These are phyloP conservation scores for Penicillium sp. DNA, from an alignment of 2,329 filamentous ascomycete species.

Conservation along the genomic window DNA sequence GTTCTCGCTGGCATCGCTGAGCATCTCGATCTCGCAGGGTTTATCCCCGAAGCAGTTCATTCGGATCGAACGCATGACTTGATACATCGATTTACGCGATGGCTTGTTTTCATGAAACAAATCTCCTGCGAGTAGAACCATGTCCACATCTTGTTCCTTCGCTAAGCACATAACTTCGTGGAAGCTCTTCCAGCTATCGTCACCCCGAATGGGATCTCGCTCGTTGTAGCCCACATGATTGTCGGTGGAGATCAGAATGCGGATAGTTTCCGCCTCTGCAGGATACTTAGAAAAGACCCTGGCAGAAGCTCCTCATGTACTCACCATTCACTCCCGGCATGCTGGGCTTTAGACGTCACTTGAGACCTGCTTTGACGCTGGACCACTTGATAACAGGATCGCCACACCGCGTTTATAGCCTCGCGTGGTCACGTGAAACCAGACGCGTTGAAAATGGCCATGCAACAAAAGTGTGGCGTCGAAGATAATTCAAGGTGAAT, in stretches of 20 bases:
- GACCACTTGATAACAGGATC: background rate
- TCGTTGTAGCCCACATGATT: slow-evolving; percentile 98
- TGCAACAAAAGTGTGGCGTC: background rate
- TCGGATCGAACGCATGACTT: slow-evolving; percentile 90
- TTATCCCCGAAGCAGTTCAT: slow-evolving; percentile 94
- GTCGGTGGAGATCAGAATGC: slow-evolving; percentile 88
- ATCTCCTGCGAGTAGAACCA: slow-evolving; percentile 91
- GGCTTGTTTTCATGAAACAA: slow-evolving; percentile 98
- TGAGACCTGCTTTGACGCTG: too few species aligned
- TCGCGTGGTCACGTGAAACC: slow-evolving; percentile 23
- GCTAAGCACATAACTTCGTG: slow-evolving; percentile 91
- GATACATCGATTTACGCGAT: slow-evolving; percentile 89
- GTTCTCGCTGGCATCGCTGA: slow-evolving; percentile 86
- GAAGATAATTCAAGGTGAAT: background rate
- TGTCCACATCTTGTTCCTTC: slow-evolving; percentile 84
- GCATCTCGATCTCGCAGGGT: slow-evolving; percentile 87
- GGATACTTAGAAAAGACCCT: slow-evolving; percentile 5
- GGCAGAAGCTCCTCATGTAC: too few species aligned
- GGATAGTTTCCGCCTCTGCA: slow-evolving; percentile 71
- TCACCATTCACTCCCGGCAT: slow-evolving; percentile 30
- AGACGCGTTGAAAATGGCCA: slow-evolving; percentile 5
- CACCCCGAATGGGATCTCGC: slow-evolving; percentile 84
- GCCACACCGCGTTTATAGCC: slow-evolving; percentile 5
- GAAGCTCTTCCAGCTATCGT: slow-evolving; percentile 95
- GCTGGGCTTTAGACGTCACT: background rate